phyloP scores from a whole-genome alignment of 192 early-diverging fungal species.

The Linnemannia schmuckeri region DNA sequence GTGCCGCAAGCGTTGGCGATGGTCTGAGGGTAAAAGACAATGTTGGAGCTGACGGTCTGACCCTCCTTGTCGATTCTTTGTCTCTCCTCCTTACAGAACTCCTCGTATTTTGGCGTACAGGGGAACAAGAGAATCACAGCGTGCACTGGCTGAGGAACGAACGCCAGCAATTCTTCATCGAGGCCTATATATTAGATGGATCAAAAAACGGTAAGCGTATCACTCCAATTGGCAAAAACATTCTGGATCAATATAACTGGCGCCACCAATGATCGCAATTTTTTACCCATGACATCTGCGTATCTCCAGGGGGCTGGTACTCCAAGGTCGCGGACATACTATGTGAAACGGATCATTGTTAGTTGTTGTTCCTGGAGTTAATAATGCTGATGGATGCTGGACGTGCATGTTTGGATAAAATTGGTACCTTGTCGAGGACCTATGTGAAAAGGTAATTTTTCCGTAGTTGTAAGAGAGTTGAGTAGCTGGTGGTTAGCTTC shows the following conservation, averaged over 20 bases:
- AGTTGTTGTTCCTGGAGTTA: background rate
- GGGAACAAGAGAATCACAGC: constrained; percentile 95
- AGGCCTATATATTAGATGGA: constrained; percentile 63
- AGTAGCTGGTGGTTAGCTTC: background rate
- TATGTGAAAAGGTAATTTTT: constrained; percentile 20
- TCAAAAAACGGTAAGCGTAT: background rate
- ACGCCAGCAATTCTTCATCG: constrained; percentile 84
- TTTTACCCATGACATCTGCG: constrained; percentile 83
- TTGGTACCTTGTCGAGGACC: constrained; percentile 74
- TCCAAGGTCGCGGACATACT: constrained; percentile 80
- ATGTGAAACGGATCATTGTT: background rate
- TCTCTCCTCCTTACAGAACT: constrained; percentile 64
- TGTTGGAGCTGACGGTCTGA: constrained; percentile 66
- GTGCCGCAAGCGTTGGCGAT: constrained; percentile 96
- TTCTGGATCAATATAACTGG: background rate
- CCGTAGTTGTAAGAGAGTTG: background rate
- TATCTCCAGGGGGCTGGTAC: constrained; percentile 73
- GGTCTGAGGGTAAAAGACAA: constrained; percentile 89
- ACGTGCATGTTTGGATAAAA: background rate
- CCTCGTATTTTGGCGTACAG: constrained; percentile 70
- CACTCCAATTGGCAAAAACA: background rate
- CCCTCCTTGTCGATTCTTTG: constrained; percentile 58
- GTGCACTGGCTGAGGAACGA: constrained; percentile 86
- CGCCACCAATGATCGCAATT: background rate
- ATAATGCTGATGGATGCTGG: background rate